A percentile compares a stretch with the other conserved stretches of the same genome.
Evolutionary conservation across 2,329 filamentous ascomycete species (phyloP).

Genomic region (Talaromyces sp.): DNA sequence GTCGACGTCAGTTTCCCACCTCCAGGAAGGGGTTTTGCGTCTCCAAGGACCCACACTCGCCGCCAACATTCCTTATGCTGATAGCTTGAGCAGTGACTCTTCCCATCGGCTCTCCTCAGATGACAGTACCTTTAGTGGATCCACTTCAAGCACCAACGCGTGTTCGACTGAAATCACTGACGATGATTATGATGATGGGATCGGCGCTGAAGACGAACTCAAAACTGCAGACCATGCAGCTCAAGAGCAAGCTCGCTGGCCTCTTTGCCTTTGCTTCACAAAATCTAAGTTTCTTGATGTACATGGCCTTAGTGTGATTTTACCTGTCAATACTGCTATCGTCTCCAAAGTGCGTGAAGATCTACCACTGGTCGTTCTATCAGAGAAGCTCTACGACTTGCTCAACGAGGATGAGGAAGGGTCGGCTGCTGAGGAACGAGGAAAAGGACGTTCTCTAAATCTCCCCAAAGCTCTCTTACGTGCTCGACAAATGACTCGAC

Average conservation of each 20-base stretch:
- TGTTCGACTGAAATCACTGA: conserved; percentile 25
- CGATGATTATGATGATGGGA: conserved; percentile 19
- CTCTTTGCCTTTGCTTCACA: conserved; percentile 7
- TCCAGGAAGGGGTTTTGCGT: conserved; percentile 27
- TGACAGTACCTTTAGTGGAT: conserved; percentile 21
- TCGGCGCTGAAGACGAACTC: conserved; percentile 9
- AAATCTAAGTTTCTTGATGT: conserved; percentile 4
- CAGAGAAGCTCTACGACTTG: conserved; percentile 28
- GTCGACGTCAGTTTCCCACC: conserved; percentile 25
- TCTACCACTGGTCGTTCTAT: conserved; percentile 30
- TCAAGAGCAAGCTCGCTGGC: conserved; percentile 8
- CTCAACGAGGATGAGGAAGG: conserved; percentile 29
- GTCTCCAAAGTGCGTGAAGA: conserved; percentile 30
- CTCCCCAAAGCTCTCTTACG: conserved; percentile 30
- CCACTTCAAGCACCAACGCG: conserved; percentile 21
- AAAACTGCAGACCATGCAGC: conserved; percentile 9
- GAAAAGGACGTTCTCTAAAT: conserved; percentile 24
- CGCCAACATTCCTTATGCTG: conserved; percentile 34
- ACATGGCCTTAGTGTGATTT: conserved; percentile 22
- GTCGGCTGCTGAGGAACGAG: conserved; percentile 17
- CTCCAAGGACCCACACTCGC: conserved; percentile 31
- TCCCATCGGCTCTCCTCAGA: conserved; percentile 24
- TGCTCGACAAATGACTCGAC: conserved; percentile 35
- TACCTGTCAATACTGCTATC: conserved; percentile 3
- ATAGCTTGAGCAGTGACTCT: conserved; percentile 21